Evolutionary conservation across 208 protist species (phyloP), one percentile per base, ranked within the genome.

Genomic region (Endotrypanum monterogeii): DNA sequence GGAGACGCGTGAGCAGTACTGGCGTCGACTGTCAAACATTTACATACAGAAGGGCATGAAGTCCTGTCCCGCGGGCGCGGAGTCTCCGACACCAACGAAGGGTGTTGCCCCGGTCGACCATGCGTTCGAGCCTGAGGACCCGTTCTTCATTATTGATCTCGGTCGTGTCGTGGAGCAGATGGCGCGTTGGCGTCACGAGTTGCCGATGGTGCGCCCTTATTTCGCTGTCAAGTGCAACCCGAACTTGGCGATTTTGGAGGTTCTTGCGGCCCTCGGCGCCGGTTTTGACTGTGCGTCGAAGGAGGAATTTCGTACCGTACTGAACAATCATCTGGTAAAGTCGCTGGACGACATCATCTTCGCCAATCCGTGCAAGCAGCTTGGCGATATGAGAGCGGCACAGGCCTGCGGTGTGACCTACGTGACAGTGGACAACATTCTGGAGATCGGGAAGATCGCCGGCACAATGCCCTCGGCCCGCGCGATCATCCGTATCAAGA

Each of bases 221-320:
- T 97, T 94, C 51, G 93, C 93, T 25, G 85, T 96, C 67, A 97
- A 97, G 77, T 96, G 89, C 72, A 97, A 97, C 71, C 84, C 85
- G 41, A 73, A 78, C 23, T 16, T 63, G n/a, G 69, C 71, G 7
- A 69, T 96, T 50, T 73, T 97, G 65, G 72, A 88, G 46, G 76
- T 87, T 18, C 82, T 97, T 46, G 76, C 73, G 16, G 84, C 84
- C 44, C 73, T 93, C 71, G 93, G 92, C 23, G 73, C 79, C 55
- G 89, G 89, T 63, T 97, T 96, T 71, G 93, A 97, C 82, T 97
- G 93, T 67, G 93, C 93, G 54, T 89, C 80, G 50, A 83, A 80
- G 50, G 74, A 66, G 0, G 91, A 97, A 52, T 91, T 97, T 39
- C 62, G 79, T 35, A 41, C 79, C 18, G 89, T 94, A 52, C 63